phyloP scores from a whole-genome alignment of 2,329 filamentous ascomycete species.

The Stromatinia cepivora region DNA sequence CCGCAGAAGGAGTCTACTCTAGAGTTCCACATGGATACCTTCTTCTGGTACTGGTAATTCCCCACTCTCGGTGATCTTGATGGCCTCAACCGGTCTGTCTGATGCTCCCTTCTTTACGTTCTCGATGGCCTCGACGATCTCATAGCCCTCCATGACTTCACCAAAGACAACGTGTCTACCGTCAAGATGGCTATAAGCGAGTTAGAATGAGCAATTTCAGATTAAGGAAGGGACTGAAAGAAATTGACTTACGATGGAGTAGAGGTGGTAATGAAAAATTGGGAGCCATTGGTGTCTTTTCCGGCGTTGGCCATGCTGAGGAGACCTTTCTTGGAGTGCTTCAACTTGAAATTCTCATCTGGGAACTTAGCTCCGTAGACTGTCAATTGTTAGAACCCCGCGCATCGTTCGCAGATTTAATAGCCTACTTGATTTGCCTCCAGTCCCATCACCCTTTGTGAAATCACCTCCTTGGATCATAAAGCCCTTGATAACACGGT shows the following conservation, averaged over 20 bases:
- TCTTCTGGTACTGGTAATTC: constrained; percentile 80
- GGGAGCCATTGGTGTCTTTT: constrained; percentile 82
- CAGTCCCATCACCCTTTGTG: constrained; percentile 77
- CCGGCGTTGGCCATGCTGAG: constrained; percentile 86
- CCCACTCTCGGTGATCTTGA: constrained; percentile 82
- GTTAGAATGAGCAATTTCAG: constrained; percentile 27
- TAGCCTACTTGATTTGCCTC: constrained; percentile 76
- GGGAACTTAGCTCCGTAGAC: constrained; percentile 82
- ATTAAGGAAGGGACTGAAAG: neutral
- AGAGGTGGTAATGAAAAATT: constrained; percentile 89
- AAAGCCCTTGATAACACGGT: constrained; percentile 87
- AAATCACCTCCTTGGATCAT: constrained; percentile 94
- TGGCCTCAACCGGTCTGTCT: constrained; percentile 66
- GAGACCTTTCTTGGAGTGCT: constrained; percentile 82
- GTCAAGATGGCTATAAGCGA: constrained; percentile 67
- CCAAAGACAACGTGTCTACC: constrained; percentile 85
- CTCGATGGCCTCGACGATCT: constrained; percentile 78
- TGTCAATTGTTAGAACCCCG: constrained; percentile 40
- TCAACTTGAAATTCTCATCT: constrained; percentile 94
- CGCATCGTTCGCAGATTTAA: neutral
- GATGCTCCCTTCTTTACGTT: constrained; percentile 62
- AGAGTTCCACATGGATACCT: constrained; percentile 93
- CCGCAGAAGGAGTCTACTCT: constrained; percentile 46
- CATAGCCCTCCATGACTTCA: constrained; percentile 84
- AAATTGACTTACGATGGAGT: constrained; percentile 61